Evolutionary conservation across 352 stramenopile genomes (phyloP), one percentile per base, ranked within the genome.

Genomic region (Phytophthora foliorum): DNA sequence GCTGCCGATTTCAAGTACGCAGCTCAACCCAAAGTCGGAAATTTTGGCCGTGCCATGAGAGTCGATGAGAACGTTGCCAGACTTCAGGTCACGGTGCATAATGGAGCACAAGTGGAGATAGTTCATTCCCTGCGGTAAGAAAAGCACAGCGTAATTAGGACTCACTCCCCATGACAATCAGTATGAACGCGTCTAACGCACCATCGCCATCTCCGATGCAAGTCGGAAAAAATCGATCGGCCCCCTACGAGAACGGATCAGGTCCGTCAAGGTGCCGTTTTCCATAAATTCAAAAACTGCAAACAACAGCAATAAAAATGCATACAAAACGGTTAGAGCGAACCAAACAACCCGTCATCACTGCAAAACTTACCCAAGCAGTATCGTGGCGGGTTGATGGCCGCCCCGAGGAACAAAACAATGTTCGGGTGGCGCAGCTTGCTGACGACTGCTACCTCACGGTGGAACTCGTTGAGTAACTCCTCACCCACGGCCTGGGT

Each of bases 81-180:
- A 97, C 78, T 98, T 98, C 34, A 99, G 78, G 80, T 99, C 96
- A 52, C 96, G 91, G 74, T 99, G 96, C 76, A 99, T 92, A 45
- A 98, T 95, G 16, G 93, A 97, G 63, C 90, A 92, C 58, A 97
- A 74, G 63, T 99, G 95, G 60, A 97, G 88, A 72, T 99, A 98
- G 55, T 97, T 96, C 92, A 99, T 97, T 50, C 93, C 92, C 85
- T 86, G 77, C 45, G 48, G 73, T 69, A 31, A 85, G 38, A 2
- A 69, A 4, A 19, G 62, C 5, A 36, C 9, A 54, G 25, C 3
- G n/a, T 45, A 24, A 24, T 57, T 36, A 62, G 29, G 2, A 41
- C 45, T 14, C n/a, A 17, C 2, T 6, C 24, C 21, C 49, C 2
- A 13, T 14, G 11, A 17, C 6, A 19, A 56, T 17, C 8, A 24